Evolutionary conservation across 805 yeast genomes (phyloP).

Genomic region (Candida nonsorbophila): DNA sequence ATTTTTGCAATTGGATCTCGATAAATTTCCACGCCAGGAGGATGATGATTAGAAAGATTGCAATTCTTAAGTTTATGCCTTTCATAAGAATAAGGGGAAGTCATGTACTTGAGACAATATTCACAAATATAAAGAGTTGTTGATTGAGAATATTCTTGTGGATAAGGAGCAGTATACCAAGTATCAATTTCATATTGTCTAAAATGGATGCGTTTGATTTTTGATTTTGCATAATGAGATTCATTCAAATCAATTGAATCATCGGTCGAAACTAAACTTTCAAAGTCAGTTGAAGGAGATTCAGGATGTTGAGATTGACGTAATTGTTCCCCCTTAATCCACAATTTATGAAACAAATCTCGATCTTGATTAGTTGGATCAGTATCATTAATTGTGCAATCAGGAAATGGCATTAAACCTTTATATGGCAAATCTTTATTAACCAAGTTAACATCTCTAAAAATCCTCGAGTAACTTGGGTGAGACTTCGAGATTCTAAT

Average conservation of each 20-base stretch:
- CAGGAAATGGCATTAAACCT: slow-evolving; percentile 56
- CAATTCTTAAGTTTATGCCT: slow-evolving; percentile 75
- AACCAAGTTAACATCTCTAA: too few species aligned
- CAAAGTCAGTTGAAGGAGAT: slow-evolving; percentile 17
- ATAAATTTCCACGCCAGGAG: slow-evolving; percentile 52
- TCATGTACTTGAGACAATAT: slow-evolving; percentile 75
- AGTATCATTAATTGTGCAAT: slow-evolving; percentile 56
- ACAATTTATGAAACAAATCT: slow-evolving; percentile 39
- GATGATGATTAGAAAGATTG: slow-evolving; percentile 47
- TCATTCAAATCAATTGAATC: neutral
- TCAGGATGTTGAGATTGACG: slow-evolving; percentile 24
- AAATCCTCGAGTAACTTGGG: too few species aligned
- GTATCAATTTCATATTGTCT: slow-evolving; percentile 74
- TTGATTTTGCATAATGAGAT: slow-evolving; percentile 12
- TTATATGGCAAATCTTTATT: slow-evolving; percentile 51
- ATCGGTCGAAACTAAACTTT: slow-evolving; percentile 4
- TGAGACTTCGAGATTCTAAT: too few species aligned
- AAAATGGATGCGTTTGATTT: slow-evolving; percentile 62
- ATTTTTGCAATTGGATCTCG: slow-evolving; percentile 23
- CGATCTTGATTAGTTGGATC: slow-evolving; percentile 54
- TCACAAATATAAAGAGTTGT: slow-evolving; percentile 73
- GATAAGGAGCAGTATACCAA: slow-evolving; percentile 93
- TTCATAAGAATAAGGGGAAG: slow-evolving; percentile 56
- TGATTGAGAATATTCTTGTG: slow-evolving; percentile 70
- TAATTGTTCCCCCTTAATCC: slow-evolving; percentile 33